phyloP scores from a whole-genome alignment of 202 grass and related monocot species.

The Zizania palustris region DNA sequence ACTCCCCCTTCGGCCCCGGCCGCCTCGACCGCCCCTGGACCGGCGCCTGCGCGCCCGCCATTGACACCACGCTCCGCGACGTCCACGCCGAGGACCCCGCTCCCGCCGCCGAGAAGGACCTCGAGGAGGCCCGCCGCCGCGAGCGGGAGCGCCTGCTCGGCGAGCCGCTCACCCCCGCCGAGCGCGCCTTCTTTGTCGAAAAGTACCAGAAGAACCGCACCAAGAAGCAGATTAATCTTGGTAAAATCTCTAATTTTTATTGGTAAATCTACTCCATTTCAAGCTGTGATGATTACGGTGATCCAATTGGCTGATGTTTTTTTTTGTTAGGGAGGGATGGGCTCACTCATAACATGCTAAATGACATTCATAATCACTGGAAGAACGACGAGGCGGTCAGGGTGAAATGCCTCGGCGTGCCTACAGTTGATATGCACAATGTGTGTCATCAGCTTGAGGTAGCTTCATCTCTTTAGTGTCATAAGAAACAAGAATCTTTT shows the following conservation, averaged over 20 bases:
- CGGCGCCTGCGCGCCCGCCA: slow-evolving; percentile 75
- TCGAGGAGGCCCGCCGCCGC: slow-evolving; percentile 54
- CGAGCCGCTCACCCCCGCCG: slow-evolving; percentile 66
- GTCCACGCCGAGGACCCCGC: slow-evolving; percentile 58
- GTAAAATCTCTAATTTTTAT: slow-evolving; percentile 31
- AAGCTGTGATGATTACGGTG: not conserved
- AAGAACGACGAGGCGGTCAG: slow-evolving; percentile 69
- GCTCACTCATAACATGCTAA: slow-evolving; percentile 96
- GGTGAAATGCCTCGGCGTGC: slow-evolving; percentile 89
- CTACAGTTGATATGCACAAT: slow-evolving; percentile 91
- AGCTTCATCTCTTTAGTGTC: slow-evolving; percentile 27
- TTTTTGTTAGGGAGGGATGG: slow-evolving; percentile 76
- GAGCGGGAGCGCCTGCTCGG: slow-evolving; percentile 64
- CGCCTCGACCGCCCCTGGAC: slow-evolving; percentile 83
- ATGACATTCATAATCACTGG: slow-evolving; percentile 94
- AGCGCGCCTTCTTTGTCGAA: slow-evolving; percentile 54
- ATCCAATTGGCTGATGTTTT: slow-evolving; percentile 1
- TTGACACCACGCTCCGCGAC: slow-evolving; percentile 67
- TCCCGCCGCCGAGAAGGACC: slow-evolving; percentile 45
- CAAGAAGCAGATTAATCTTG: slow-evolving; percentile 87
- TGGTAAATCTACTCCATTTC: slow-evolving; percentile 13
- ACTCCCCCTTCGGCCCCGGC: slow-evolving; percentile 82
- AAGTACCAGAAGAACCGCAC: slow-evolving; percentile 80
- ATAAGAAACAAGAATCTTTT: not conserved
- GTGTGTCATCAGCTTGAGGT: slow-evolving; percentile 81